Percentiles rank a stretch among this genome's conserved stretches.
These are phyloP conservation scores for Baorangia bicolor DNA, from an alignment of 768 basidiomycete species.

Conservation along the genomic window DNA sequence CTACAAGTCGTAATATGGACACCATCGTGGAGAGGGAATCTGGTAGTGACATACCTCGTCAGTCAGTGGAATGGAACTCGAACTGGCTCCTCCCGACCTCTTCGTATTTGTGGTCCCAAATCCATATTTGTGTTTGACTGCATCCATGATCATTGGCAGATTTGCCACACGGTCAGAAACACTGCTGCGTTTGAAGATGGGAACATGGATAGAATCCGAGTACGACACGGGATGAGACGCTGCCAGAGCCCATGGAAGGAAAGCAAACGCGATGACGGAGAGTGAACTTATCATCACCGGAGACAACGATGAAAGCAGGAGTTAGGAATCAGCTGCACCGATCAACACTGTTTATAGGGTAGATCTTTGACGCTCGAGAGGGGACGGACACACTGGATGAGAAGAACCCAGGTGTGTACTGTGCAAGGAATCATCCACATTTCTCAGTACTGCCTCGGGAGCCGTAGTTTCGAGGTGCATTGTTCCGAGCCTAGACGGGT, in stretches of 20 bases:
- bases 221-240: background rate
- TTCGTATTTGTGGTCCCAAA: slow-evolving; percentile 11
- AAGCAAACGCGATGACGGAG: slow-evolving; percentile 28
- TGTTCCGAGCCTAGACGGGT: too few relatives aligned
- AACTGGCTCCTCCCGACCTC: slow-evolving; percentile 34
- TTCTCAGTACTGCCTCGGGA: background rate
- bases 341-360: background rate
- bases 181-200: slow-evolving; percentile 34
- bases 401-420: background rate
- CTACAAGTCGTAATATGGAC: slow-evolving; percentile 29
- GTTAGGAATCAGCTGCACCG: background rate
- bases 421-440: background rate
- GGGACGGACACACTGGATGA: too few relatives aligned
- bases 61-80: background rate
- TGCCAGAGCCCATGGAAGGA: slow-evolving; percentile 27
- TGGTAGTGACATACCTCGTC: slow-evolving; percentile 46
- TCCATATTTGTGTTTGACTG: slow-evolving; percentile 49
- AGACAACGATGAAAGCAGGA: background rate
- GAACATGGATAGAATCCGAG: slow-evolving; percentile 45
- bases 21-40: background rate
- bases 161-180: slow-evolving; percentile 30
- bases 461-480: too few relatives aligned
- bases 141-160: slow-evolving; percentile 38
- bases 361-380: too few relatives aligned
- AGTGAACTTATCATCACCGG: slow-evolving; percentile 15